Evolutionary conservation across 257 asterid species (phyloP), one percentile per base, ranked within the genome.

Genomic region (Gardenia jasminoides): DNA sequence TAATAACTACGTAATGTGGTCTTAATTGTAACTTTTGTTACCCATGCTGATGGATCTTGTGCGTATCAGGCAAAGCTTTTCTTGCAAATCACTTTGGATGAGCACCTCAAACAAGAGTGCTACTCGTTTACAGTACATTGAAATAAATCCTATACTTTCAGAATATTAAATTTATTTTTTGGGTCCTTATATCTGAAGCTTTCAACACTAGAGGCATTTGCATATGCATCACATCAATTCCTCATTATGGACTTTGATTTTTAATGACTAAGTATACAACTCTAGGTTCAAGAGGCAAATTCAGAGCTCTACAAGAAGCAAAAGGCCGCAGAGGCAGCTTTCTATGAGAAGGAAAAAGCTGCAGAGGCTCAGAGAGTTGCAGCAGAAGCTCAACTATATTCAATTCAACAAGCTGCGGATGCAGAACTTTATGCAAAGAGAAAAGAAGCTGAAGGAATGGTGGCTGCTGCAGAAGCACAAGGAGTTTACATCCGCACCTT

Each of bases 251-350:
- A 17, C 41, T 66, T 3, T 47, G 28, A 12, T 46, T 20, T n/a
- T 67, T 77, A 47, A 19, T 52, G 65, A 36, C 16, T 48, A 36
- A 16, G 33, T n/a, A 15, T 77, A 50, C 31, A 48, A 56, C 24
- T 10, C n/a, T 46, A 89, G 91, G 89, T 88, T 43, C 90, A 90
- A 81, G 90, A 89, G 59, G 93, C 93, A 20, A 89, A 90, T 15
- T 88, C 91, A 90, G 95, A 82, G 74, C 85, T 90, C 4, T 90
- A 90, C 88, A 84, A 85, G 88, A 86, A 89, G 54, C 93, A 89
- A 67, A 89, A 85, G 20, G 90, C 79, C 0, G 92, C 93, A 3
- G 95, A 90, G 62, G 92, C 95, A 16, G 82, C 78, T 67, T 87
- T 90, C 9, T 90, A 86, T 72, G 77, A 90, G 62, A 88, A 82